Conservation (phyloP, 192 early-diverging fungal species). For the Coemansia sp. region DNA sequence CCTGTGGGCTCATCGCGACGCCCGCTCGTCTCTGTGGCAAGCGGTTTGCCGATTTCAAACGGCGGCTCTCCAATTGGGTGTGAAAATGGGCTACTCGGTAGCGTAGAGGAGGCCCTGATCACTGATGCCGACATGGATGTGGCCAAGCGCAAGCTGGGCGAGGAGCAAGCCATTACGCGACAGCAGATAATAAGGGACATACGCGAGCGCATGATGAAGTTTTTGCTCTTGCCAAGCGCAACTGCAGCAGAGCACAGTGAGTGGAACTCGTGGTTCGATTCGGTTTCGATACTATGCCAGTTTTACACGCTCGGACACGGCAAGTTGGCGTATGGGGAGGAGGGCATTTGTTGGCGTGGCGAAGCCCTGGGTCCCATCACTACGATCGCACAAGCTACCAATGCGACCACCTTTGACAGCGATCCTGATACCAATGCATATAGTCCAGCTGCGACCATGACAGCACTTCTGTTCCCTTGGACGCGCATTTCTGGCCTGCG, state of each 20-base stretch:
- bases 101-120: conserved; percentile 38
- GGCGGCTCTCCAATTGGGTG: neutral
- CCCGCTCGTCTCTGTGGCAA: neutral
- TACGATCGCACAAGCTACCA: conserved; percentile 7
- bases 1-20: neutral
- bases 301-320: conserved; percentile 43
- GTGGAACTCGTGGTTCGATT: neutral
- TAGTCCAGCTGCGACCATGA: neutral
- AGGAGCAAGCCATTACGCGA: conserved; percentile 32
- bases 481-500: conserved; percentile 20
- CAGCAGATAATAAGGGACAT: conserved; percentile 47
- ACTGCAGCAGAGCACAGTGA: neutral
- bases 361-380: conserved; percentile 20
- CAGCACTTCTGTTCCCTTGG: conserved; percentile 38
- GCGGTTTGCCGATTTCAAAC: neutral
- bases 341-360: conserved; percentile 22
- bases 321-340: conserved; percentile 4
- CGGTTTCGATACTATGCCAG: conserved; percentile 37
- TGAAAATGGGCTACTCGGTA: conserved; percentile 24
- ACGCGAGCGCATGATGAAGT: conserved; percentile 21
- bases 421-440: neutral
- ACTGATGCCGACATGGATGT: conserved; percentile 31
- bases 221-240: neutral
- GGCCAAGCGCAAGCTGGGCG: conserved; percentile 33
- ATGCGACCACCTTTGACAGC: neutral